A percentile compares a stretch with the other conserved stretches of the same genome.
Conservation (phyloP, 192 early-diverging fungal species). For the Backusella liffmaniae region DNA sequence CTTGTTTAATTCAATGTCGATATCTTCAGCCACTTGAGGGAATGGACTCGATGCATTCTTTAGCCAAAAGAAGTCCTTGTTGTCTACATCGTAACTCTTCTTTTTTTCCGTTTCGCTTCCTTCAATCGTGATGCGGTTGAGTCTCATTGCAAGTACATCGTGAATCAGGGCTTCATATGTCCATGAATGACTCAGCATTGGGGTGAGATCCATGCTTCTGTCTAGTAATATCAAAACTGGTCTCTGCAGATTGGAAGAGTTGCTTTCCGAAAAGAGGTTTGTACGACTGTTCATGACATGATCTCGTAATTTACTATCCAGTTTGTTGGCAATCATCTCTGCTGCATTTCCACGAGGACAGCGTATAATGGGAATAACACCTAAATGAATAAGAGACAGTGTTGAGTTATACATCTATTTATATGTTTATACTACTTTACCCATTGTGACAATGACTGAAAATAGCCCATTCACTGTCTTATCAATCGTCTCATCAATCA, state of each 20-base stretch:
- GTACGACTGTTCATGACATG: constrained; percentile 85
- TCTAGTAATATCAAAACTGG: constrained; percentile 91
- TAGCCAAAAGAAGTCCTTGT: constrained; percentile 91
- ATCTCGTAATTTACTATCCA: constrained; percentile 89
- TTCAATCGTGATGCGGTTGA: constrained; percentile 79
- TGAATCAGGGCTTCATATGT: constrained; percentile 97
- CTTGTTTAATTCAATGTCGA: constrained; percentile 88
- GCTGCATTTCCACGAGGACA: constrained; percentile 90
- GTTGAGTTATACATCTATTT: too few species aligned
- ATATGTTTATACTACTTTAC: constrained; percentile 26
- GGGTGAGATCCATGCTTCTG: constrained; percentile 85
- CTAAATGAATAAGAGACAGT: constrained; percentile 20
- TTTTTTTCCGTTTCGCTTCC: constrained; percentile 67
- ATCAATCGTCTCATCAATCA: constrained; percentile 80
- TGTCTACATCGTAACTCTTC: constrained; percentile 87
- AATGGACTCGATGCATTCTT: constrained; percentile 92
- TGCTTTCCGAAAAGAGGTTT: constrained; percentile 76
- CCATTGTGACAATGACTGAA: constrained; percentile 89
- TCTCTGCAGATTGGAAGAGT: constrained; percentile 58
- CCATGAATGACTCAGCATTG: constrained; percentile 97
- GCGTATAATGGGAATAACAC: constrained; percentile 87
- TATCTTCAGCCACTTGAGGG: constrained; percentile 95
- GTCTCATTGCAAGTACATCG: constrained; percentile 90
- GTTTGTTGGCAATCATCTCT: constrained; percentile 87
- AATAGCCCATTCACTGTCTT: constrained; percentile 81